Base-by-base conservation (phyloP, 1,139 yeast species). In the Saccharomyces hybrid region DNA sequence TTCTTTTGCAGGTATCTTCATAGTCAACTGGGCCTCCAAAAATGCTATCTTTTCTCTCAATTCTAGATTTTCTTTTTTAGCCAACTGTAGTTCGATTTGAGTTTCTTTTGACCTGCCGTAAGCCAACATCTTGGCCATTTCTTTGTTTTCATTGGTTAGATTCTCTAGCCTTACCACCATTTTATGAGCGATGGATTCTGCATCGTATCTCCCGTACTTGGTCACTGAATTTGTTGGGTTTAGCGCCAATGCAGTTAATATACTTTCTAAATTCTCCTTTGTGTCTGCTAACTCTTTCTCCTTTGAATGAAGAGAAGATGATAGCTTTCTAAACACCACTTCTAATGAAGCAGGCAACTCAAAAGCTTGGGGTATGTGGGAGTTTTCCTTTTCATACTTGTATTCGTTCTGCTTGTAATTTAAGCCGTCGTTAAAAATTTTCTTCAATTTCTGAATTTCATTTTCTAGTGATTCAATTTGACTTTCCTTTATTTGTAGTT, bases 141-240 rank as follows among this genome's bases (percentile, higher is more conserved):
- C 80, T 55, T 82, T 85, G 65, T 90, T 90, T 66, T 90, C 96
- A 49, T 76, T 77, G 27, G 82, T 81, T 58, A 89, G 72, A 55
- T 77, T 72, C 56, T 81, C 80, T 57, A 90, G 66, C 59, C 88
- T 83, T 51, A 79, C 76, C 51, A 88, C 75, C 54, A 88, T 80
- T 61, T 86, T 84, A 66, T 89, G 96, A 7, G 93, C 83, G 51
- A 88, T 71, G 59, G 88, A 93, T 61, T 85, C 82, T 50, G 83
- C 87, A 63, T 88, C 95, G 63, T 78, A 83, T 53, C 83, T 74
- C 1, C 86, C 86, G 54, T 72, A 67, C 38, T 73, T 73, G 2
- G 81, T 78, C 38, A 73, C 66, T 16, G 69, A 59, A 53, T 75
- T 75, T 5, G 71, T 63, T 6, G 81, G 81, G 55, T 75, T 75